Evolutionary conservation across 75 land plant species (phyloP), one percentile per base, ranked within the genome.

Genomic region (Azolla pinnata): DNA sequence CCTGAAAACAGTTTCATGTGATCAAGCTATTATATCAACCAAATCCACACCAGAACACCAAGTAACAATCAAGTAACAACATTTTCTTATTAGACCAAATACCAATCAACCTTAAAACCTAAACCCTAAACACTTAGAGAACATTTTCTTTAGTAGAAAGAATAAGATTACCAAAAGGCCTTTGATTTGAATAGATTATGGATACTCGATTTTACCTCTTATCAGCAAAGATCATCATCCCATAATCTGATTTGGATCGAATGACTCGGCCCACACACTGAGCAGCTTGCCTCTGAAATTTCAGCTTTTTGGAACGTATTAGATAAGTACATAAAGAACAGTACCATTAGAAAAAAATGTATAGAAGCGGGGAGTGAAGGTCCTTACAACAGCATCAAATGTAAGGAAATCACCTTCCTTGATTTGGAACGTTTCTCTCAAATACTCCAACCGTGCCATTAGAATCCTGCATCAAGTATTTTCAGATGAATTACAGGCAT

Each of bases 161-260:
- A n/a, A n/a, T n/a, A n/a, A n/a, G n/a, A n/a, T n/a, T n/a, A n/a
- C n/a, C n/a, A n/a, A n/a, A n/a, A n/a, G n/a, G n/a, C n/a, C n/a
- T n/a, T n/a, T n/a, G 40, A 12, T 5, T 35, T 35, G 5, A 35
- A 35, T 35, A 35, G 10, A 35, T 35, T 5, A 35, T 35, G 40
- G 40, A 35, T 5, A 35, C 40, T 12, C 40, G n/a, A n/a, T n/a
- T 24, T 27, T 35, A 83, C 98, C 98, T 89, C 60, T 89, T 93
- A 67, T 93, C 98, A 48, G 98, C 96, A 82, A 95, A 95, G 31
- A 95, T 95, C 99, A 95, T 95, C 99, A 95, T 95, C 20, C 99
- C 99, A 76, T 95, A 95, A 63, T 95, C 99, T 56, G 99, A 80
- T 66, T 95, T 95, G 28, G 99, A 95, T 16, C 99, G 96, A 62